Conservation (phyloP, 352 stramenopile species). For the Pythium pyrilobum region DNA sequence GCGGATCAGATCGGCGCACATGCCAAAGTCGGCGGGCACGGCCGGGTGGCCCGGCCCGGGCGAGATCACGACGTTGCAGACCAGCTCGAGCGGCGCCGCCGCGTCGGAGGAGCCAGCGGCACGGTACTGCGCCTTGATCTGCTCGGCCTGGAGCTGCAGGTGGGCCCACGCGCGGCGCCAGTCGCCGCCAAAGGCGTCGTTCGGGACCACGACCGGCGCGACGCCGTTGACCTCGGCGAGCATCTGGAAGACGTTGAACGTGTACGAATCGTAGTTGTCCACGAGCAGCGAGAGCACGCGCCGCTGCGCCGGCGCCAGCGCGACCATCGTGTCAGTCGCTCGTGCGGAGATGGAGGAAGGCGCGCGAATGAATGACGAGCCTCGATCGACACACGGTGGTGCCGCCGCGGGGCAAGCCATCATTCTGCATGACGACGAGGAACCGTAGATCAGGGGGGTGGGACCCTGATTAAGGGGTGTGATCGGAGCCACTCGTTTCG, state of each 20-base stretch:
- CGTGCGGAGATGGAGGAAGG: neutral
- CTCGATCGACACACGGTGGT: no score
- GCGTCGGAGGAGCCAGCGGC: neutral
- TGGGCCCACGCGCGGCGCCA: slow-evolving; percentile 50
- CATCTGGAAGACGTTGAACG: slow-evolving; percentile 96
- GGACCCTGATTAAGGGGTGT: neutral
- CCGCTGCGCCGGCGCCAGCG: slow-evolving; percentile 17
- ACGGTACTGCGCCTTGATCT: slow-evolving; percentile 6
- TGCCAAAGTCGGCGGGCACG: slow-evolving; percentile 75
- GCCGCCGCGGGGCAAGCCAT: neutral
- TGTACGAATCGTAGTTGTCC: slow-evolving; percentile 99
- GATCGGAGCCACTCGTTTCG: neutral
- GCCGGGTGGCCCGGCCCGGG: slow-evolving; percentile 89
- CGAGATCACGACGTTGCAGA: slow-evolving; percentile 86
- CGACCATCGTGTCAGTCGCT: slow-evolving; percentile 15
- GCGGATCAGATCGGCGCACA: slow-evolving; percentile 79
- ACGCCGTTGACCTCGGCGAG: slow-evolving; percentile 88
- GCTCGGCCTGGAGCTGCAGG: slow-evolving; percentile 40
- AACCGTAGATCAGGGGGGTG: neutral
- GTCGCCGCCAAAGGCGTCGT: slow-evolving; percentile 84
- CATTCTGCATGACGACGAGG: neutral
- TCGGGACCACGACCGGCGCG: slow-evolving; percentile 88
- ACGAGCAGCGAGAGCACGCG: slow-evolving; percentile 85
- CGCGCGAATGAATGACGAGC: neutral
- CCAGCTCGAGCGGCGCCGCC: slow-evolving; percentile 4